Base-by-base conservation (phyloP, 2,329 filamentous ascomycete species). In the Plenodomus lindquistii region DNA sequence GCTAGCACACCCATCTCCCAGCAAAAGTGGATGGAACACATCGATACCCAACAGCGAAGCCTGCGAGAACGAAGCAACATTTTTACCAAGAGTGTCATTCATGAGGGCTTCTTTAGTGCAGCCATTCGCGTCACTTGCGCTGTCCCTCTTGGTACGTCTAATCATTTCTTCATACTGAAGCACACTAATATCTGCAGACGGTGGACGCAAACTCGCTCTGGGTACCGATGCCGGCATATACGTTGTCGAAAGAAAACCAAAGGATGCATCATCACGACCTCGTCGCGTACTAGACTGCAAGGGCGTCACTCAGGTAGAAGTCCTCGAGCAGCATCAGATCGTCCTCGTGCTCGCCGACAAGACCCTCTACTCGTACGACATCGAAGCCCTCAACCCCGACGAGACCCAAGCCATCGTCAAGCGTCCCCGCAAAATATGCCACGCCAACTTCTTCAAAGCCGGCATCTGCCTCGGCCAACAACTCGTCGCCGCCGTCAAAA, bases 401-500 rank as follows among this genome's bases (percentile, higher is more conserved):
- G 92, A 97, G 65, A 78, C 79, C 40, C 80, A 83, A 50, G 83
- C 89, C 27, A 79, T 92, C 46, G 85, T 85, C 15, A 96, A 94
- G 72, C 85, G 91, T 36, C 91, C 91, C 8, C 93, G 94, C 78
- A 97, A 97, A 79, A 97, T 99, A 56, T 96, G 89, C 63, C 92
- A 97, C 75, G 95, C 93, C 73, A 97, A 93, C 73, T 99, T 97
- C 78, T 99, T 99, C 85, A 96, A 95, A 75, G 89, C 91, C 16
- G 94, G 94, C 34, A 95, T 97, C 65, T 97, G 94, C 69, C 82
- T 97, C 50, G 92, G 94, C 27, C 85, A 94, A 54, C 94, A 97
- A 69, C 80, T 99, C 44, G 94, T 99, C 22, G 97, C 93, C 75
- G 95, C 91, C 61, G 94, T 97, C 66, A 97, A 96, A 78, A 96